Evolutionary conservation across 345 rosid genomes (phyloP).

Genomic region (Salix caprea): DNA sequence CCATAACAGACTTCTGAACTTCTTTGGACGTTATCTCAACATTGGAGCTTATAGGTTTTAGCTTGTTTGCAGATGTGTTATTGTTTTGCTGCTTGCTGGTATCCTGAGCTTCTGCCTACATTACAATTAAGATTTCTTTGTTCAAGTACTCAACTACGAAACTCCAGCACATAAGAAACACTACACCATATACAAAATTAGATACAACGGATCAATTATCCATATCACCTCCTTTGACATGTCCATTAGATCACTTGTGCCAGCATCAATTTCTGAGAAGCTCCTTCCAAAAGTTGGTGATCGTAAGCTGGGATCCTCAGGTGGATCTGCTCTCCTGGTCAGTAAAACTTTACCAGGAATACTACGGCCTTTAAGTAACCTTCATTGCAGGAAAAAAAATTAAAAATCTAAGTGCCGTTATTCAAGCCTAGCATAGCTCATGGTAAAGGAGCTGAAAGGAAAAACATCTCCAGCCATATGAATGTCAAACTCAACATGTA

Average conservation of each 20-base stretch:
- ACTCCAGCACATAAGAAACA: not conserved
- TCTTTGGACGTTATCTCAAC: slow-evolving; percentile 45
- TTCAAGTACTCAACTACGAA: not conserved
- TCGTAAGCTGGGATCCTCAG: slow-evolving; percentile 37
- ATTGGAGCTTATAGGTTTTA: slow-evolving; percentile 45
- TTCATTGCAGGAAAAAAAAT: slow-evolving; percentile 18
- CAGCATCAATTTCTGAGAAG: slow-evolving; percentile 67
- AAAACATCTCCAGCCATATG: not conserved
- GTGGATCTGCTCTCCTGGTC: slow-evolving; percentile 69
- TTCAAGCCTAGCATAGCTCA: not conserved
- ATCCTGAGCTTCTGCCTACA: slow-evolving; percentile 47
- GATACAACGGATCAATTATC: not conserved
- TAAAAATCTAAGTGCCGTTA: not conserved
- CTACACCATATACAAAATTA: not conserved
- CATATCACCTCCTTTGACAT: slow-evolving; percentile 45
- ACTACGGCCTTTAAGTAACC: slow-evolving; percentile 87
- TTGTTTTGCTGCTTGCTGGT: slow-evolving; percentile 38
- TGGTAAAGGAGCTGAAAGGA: not conserved
- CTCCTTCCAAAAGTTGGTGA: slow-evolving; percentile 69
- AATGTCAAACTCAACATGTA: not conserved
- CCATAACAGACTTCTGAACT: slow-evolving; percentile 47
- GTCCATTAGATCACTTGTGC: slow-evolving; percentile 46
- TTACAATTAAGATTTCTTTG: slow-evolving; percentile 2
- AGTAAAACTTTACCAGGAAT: slow-evolving; percentile 84
- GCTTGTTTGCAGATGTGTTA: slow-evolving; percentile 38